These are phyloP conservation scores for Suillus brevipes DNA, from an alignment of 768 basidiomycete species.

Conservation along the genomic window DNA sequence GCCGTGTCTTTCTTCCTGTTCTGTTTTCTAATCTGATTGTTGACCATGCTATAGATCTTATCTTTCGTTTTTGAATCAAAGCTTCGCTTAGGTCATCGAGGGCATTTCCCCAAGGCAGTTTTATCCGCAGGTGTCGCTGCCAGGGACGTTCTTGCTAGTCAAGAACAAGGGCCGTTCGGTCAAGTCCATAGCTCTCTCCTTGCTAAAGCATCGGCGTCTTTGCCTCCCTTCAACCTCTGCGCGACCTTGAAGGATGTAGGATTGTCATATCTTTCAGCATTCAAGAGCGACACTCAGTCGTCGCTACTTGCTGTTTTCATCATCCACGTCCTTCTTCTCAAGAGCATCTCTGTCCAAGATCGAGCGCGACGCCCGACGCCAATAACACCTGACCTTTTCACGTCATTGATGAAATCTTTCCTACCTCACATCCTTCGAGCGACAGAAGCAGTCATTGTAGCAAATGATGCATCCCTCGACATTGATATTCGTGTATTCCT, in stretches of 20 bases:
- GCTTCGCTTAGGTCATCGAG: conserved; percentile 17
- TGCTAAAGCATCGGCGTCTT: neutral
- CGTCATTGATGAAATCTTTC: conserved; percentile 37
- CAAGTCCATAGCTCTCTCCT: neutral
- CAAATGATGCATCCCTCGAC: conserved; percentile 35
- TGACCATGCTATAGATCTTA: conserved; percentile 44
- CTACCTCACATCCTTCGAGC: conserved; percentile 40
- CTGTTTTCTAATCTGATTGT: neutral
- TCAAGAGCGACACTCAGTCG: conserved; percentile 3
- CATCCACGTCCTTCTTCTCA: conserved; percentile 41
- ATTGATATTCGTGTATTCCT: conserved; percentile 56
- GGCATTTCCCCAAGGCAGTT: conserved; percentile 17
- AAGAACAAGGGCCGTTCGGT: neutral
- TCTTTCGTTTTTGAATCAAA: conserved; percentile 57
- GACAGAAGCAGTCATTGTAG: conserved; percentile 27
- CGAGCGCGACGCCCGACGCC: conserved; percentile 37
- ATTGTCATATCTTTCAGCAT: neutral
- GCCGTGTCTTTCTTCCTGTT: neutral
- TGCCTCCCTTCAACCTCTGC: neutral
- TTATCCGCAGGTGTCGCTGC: conserved; percentile 13
- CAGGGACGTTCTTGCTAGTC: conserved; percentile 16
- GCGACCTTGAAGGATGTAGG: neutral
- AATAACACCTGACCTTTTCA: conserved; percentile 31
- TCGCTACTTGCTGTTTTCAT: conserved; percentile 39
- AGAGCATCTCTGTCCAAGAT: conserved; percentile 37